Conservation (phyloP, 805 yeast genomes). For the Candida maesae region DNA sequence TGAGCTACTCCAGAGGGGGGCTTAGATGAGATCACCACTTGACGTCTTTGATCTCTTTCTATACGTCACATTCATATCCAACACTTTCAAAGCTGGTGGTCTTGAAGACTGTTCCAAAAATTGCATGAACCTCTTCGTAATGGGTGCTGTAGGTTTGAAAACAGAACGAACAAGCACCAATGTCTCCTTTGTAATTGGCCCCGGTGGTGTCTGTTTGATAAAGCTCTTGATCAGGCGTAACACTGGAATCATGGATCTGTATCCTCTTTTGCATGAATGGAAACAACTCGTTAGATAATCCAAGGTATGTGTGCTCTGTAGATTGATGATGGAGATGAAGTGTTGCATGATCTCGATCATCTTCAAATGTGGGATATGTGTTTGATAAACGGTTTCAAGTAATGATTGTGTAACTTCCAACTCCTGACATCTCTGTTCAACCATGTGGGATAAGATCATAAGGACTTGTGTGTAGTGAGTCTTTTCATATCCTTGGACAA, state of each 20-base stretch:
- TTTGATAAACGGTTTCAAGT: conserved; percentile 11
- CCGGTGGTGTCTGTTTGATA: background rate
- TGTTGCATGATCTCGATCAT: conserved; percentile 11
- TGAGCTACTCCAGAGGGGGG: no score
- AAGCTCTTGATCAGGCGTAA: conserved; percentile 13
- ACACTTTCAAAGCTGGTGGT: no score
- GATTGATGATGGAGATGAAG: conserved; percentile 7
- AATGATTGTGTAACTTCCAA: conserved; percentile 5
- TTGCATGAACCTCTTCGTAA: conserved; percentile 1
- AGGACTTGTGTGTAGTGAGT: conserved; percentile 5
- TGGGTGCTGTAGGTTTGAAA: conserved; percentile 6
- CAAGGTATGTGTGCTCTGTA: conserved; percentile 1
- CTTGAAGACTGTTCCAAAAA: conserved; percentile 1
- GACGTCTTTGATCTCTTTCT: conserved; percentile 8
- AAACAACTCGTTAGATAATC: conserved; percentile 7
- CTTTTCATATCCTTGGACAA: background rate
- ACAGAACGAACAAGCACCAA: conserved; percentile 4
- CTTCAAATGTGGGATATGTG: conserved; percentile 8
- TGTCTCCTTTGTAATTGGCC: conserved; percentile 1
- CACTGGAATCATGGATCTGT: conserved; percentile 16
- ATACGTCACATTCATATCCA: no score
- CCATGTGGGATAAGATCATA: conserved; percentile 1
- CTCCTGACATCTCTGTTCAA: conserved; percentile 6
- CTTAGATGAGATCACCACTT: conserved; percentile 6
- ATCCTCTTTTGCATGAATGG: conserved; percentile 9